These are phyloP conservation scores for Akanthomyces muscarius DNA, from an alignment of 2,329 filamentous ascomycete genomes.

Conservation along the genomic window DNA sequence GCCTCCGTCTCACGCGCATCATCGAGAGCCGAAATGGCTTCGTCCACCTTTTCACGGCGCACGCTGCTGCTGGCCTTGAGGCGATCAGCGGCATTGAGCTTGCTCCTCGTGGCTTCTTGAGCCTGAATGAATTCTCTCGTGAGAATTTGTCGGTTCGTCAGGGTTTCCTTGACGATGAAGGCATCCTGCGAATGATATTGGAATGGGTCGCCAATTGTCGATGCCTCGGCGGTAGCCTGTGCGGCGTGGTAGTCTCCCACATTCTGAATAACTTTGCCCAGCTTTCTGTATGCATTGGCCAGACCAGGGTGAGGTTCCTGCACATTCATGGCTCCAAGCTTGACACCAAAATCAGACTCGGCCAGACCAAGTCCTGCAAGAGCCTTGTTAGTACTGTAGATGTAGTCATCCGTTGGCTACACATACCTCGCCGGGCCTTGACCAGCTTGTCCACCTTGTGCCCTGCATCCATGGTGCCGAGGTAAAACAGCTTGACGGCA, in stretches of 20 bases:
- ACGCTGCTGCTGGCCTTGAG: slow-evolving; percentile 84
- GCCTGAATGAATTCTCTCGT: slow-evolving; percentile 90
- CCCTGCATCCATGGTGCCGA: slow-evolving; percentile 92
- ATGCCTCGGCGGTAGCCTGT: slow-evolving; percentile 93
- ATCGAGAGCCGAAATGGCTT: slow-evolving; percentile 86
- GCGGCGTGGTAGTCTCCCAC: slow-evolving; percentile 94
- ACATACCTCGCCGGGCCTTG: slow-evolving; percentile 79
- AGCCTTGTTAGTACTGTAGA: slow-evolving; percentile 22
- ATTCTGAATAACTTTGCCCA: slow-evolving; percentile 88
- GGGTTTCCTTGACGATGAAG: slow-evolving; percentile 95
- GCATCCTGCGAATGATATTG: slow-evolving; percentile 94
- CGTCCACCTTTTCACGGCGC: slow-evolving; percentile 91
- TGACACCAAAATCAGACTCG: slow-evolving; percentile 90
- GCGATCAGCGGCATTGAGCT: slow-evolving; percentile 80
- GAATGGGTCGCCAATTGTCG: slow-evolving; percentile 87
- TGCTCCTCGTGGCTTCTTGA: slow-evolving; percentile 77
- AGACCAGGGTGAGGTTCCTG: slow-evolving; percentile 89
- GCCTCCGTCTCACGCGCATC: slow-evolving; percentile 80
- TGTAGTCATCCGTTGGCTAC: not conserved
- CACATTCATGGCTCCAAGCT: slow-evolving; percentile 78
- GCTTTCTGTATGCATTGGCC: slow-evolving; percentile 85
- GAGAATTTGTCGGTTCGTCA: slow-evolving; percentile 96
- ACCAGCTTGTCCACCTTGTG: slow-evolving; percentile 96
- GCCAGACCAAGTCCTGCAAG: slow-evolving; percentile 78
- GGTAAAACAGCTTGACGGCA: slow-evolving; percentile 90